Evolutionary conservation across 441 rosid genomes (phyloP), one percentile per base, ranked within the genome.

Genomic region (Melastoma candidum): DNA sequence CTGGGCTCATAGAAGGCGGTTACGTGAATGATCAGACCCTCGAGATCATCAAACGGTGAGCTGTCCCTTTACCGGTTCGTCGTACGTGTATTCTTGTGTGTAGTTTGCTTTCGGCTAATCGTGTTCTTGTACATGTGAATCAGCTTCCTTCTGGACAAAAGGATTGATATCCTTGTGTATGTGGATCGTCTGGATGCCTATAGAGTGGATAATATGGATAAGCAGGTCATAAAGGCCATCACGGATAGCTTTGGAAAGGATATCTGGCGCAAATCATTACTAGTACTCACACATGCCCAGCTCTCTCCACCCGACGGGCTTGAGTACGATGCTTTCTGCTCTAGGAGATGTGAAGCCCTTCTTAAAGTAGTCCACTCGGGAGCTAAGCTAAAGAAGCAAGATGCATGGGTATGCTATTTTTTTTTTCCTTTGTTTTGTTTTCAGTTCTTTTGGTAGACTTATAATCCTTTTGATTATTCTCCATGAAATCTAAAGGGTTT

Each of bases 1-100:
- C 97, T 0, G 98, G 97, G 1, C 92, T 92, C 52, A 90, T 88
- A 57, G 98, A 92, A 74, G 97, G 90, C 66, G 98, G 98, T 56
- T 92, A 84, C 63, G 92, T 88, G 59, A 93, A 74, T 81, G 73
- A 86, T 69, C 97, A 86, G 77, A 85, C 95, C 44, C 83, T 93
- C 51, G 87, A 86, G 61, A 69, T 84, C 70, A 86, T 86, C 63
- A 92, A 92, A 74, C 78, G 93, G 98, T 92, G 10, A 44, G 55
- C 43, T 44, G 22, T 17, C 22, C 22, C 22, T 17, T 17, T 17
- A 1, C 22, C 22, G 22, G 22, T 17, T 17, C 22, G 22, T 17
- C 22, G 22, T 17, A 17, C 22, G 22, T 17, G 24, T 52, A 22
- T 51, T 5, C 25, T n/a, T 44, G 36, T 27, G 13, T 12, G 3